Evolutionary conservation across 139 green algal genomes (phyloP), one percentile per base, ranked within the genome.

Genomic region (Chlorella ohadii): DNA sequence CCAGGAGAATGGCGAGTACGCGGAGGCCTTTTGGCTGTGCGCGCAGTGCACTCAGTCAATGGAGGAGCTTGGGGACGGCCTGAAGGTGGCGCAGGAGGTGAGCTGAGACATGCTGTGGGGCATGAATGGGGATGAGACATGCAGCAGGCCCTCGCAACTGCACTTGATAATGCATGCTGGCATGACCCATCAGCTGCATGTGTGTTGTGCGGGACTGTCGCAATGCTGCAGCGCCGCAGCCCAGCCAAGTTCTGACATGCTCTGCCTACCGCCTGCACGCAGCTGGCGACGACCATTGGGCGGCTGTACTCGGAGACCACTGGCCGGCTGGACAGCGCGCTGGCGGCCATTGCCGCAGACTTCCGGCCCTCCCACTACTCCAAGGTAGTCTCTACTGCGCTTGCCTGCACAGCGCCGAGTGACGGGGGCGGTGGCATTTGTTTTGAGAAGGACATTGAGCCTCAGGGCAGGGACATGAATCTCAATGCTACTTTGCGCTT

Each of bases 1-100:
- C 41, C 82, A 88, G 82, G 89, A 88, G 66, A 73, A 84, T 41
- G 84, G 89, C 4, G 87, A 92, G 68, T 92, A 85, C 85, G 87
- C 89, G 0, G 88, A 80, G 66, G 84, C 86, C 36, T 86, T 92
- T 73, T 89, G 75, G 79, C 88, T 91, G 78, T 91, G 84, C 34
- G 87, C 85, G 3, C 83, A 89, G 78, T 87, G 79, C 78, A 84
- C 67, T 4, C 78, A 73, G n/a, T 56, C 83, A 20, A 85, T 92
- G 78, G 85, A 85, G 39, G 56, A 82, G 36, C 72, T 92, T 57
- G 82, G 77, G 47, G 41, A 80, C 1, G 51, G 41, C 17, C 81
- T 92, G 33, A 72, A 39, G 31, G 87, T 88, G 28, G 70, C 84
- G 11, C 57, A 78, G 36, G 72, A 88, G 82, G 66, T 51, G 44